Conservation (phyloP, 495 filamentous ascomycete genomes). For the Filosporella fistucella region DNA sequence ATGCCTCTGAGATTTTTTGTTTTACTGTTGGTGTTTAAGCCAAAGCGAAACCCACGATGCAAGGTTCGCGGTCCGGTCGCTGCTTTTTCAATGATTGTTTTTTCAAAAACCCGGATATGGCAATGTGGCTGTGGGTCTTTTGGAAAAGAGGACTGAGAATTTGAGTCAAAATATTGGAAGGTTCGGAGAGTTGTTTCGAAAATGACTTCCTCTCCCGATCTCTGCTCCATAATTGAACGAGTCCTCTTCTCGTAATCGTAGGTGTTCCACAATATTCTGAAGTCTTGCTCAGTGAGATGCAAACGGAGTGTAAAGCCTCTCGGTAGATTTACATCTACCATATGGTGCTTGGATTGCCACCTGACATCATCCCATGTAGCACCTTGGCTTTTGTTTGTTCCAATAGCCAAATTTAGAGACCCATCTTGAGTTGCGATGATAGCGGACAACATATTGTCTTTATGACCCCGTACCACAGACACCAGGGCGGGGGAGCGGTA, state of each 20-base stretch:
- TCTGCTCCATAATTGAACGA: slow-evolving; percentile 59
- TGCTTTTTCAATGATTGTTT: slow-evolving; percentile 52
- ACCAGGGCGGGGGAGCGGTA: slow-evolving; percentile 67
- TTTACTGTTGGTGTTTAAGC: slow-evolving; percentile 68
- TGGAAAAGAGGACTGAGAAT: slow-evolving; percentile 63
- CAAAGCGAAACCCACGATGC: slow-evolving; percentile 72
- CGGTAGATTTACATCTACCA: slow-evolving; percentile 60
- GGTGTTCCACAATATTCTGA: slow-evolving; percentile 71
- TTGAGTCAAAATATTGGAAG: slow-evolving; percentile 73
- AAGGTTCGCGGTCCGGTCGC: slow-evolving; percentile 61
- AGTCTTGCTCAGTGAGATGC: slow-evolving; percentile 67
- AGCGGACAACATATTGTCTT: slow-evolving; percentile 60
- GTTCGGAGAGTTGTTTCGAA: slow-evolving; percentile 60
- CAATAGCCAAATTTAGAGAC: slow-evolving; percentile 69
- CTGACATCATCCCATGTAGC: slow-evolving; percentile 74
- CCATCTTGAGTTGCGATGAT: slow-evolving; percentile 73
- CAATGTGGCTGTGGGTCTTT: slow-evolving; percentile 65
- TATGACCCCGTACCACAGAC: slow-evolving; percentile 64
- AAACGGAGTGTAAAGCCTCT: slow-evolving; percentile 64
- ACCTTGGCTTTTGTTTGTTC: slow-evolving; percentile 58
- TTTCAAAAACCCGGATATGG: slow-evolving; percentile 68
- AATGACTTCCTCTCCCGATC: slow-evolving; percentile 58
- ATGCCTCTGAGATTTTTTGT: slow-evolving; percentile 71
- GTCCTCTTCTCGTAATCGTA: slow-evolving; percentile 75
- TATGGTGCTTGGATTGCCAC: slow-evolving; percentile 62